Base-by-base conservation (phyloP, 345 rosid genomes). In the Brassica incana region DNA sequence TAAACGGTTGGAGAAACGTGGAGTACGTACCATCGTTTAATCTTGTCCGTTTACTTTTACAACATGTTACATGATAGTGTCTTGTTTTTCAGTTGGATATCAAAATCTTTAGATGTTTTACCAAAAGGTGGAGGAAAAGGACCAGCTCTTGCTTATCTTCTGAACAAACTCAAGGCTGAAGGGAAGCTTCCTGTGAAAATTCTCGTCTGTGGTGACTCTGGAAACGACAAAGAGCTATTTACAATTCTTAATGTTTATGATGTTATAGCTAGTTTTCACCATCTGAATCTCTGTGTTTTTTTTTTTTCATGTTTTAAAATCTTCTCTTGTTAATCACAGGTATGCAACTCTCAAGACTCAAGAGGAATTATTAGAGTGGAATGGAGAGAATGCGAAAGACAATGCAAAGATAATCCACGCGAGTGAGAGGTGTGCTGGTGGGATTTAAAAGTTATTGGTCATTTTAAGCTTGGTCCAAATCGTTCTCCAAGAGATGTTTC, bases 91-190 rank as follows among this genome's bases (percentile, higher is more conserved):
- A 95, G 99, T 81, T 95, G 86, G 93, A 88, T 77, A 88, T 93
- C 75, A 95, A 95, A 85, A 87, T 93, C 91, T 82, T 85, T 95
- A 78, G 99, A 91, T 84, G 88, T 95, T 73, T 81, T 95, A 64
- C 91, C 98, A 29, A 85, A 87, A 87, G 91, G 94, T 83, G 98
- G 94, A 80, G 99, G 99, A 48, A 93, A 95, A 82, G 98, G 99
- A 76, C 97, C 90, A 84, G 99, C 98, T 74, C 98, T 93, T 73
- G 94, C 94, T 10, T 95, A 93, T 87, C 85, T 95, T 62, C 87
- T 86, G 12, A 81, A 85, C 85, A 88, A 95, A 81, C 85, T 95
- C 14, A 88, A 85, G 78, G 50, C 74, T 67, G 90, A 85, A 83
- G 90, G 96, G 78, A 89, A 87, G 62, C 83, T 83, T 23, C 98